A percentile compares a stretch with the other conserved stretches of the same genome.
Conservation (phyloP, 352 stramenopile species). For the Globisporangium lucens region DNA sequence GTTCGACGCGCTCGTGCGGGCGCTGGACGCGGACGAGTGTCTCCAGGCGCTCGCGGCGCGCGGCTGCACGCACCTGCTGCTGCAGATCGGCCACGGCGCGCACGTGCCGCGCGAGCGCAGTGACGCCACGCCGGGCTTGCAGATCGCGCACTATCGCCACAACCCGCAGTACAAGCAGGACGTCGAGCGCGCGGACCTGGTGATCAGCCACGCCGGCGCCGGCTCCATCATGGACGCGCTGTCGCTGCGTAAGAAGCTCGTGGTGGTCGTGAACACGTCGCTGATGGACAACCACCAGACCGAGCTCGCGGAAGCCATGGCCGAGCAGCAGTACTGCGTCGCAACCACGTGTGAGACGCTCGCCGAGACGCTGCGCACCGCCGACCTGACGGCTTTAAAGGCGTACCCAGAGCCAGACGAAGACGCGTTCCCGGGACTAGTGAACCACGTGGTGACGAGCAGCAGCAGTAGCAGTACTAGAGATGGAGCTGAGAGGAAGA, state of each 20-base stretch:
- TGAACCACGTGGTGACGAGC: constrained; percentile 49
- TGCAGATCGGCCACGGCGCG: constrained; percentile 84
- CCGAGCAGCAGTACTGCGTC: constrained; percentile 56
- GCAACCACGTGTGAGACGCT: constrained; percentile 45
- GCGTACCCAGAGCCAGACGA: constrained; percentile 60
- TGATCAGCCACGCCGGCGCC: constrained; percentile 94
- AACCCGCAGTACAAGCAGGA: constrained; percentile 88
- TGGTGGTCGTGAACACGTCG: constrained; percentile 93
- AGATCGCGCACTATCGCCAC: constrained; percentile 84
- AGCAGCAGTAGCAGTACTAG: neutral
- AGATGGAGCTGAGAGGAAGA: constrained; percentile 13
- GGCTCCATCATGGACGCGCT: constrained; percentile 93
- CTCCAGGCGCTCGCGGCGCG: constrained; percentile 38
- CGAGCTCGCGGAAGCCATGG: constrained; percentile 93
- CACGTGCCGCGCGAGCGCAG: constrained; percentile 31
- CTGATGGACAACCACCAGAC: constrained; percentile 98
- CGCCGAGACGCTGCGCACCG: constrained; percentile 27
- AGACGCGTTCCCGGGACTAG: constrained; percentile 56
- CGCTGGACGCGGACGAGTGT: constrained; percentile 63
- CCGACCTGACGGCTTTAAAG: constrained; percentile 40
- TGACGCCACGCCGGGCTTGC: constrained; percentile 28
- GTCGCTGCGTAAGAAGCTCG: constrained; percentile 70
- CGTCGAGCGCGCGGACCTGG: constrained; percentile 88
- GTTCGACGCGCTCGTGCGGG: constrained; percentile 88
- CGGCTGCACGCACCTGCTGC: constrained; percentile 60